A percentile compares a stretch with the other conserved stretches of the same genome.
Conservation (phyloP, 225 moss, liverwort and hornwort genomes). For the Bryoerythrophyllum caledonicum region DNA sequence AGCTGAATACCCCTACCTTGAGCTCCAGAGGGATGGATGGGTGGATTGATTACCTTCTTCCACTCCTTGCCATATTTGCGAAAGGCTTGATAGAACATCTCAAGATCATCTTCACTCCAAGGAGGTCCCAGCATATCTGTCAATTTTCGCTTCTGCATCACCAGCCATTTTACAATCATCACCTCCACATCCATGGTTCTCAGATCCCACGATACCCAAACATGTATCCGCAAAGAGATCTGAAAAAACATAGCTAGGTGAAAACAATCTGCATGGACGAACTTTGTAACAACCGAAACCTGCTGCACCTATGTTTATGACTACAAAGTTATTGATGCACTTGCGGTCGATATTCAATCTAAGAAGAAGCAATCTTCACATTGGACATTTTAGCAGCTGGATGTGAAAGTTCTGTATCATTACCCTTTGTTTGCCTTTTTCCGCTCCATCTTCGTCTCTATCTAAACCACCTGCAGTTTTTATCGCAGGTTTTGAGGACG, state of each 20-base stretch:
- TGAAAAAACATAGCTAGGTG: slow-evolving; percentile 5
- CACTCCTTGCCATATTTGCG: slow-evolving; percentile 93
- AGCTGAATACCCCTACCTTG: background rate
- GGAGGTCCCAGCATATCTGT: slow-evolving; percentile 92
- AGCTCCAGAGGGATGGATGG: background rate
- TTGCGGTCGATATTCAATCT: background rate
- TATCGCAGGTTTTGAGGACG: slow-evolving; percentile 57
- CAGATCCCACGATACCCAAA: slow-evolving; percentile 17
- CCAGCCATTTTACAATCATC: slow-evolving; percentile 28
- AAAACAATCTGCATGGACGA: slow-evolving; percentile 8
- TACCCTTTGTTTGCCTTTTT: slow-evolving; percentile 81
- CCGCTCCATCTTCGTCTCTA: slow-evolving; percentile 68
- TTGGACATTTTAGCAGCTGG: background rate
- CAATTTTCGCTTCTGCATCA: slow-evolving; percentile 81
- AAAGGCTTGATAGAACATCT: slow-evolving; percentile 85
- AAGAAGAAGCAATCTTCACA: slow-evolving; percentile 15
- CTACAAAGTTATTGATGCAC: background rate
- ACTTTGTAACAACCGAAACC: slow-evolving; percentile 3
- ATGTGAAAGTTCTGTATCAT: slow-evolving; percentile 30
- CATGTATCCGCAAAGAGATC: slow-evolving; percentile 12
- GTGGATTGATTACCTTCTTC: slow-evolving; percentile 67
- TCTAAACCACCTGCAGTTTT: slow-evolving; percentile 58
- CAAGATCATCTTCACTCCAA: slow-evolving; percentile 90
- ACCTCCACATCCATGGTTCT: slow-evolving; percentile 16
- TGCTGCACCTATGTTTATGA: background rate